These are phyloP conservation scores for Triangularia setosa DNA, from an alignment of 2,329 filamentous ascomycete genomes.

Conservation along the genomic window DNA sequence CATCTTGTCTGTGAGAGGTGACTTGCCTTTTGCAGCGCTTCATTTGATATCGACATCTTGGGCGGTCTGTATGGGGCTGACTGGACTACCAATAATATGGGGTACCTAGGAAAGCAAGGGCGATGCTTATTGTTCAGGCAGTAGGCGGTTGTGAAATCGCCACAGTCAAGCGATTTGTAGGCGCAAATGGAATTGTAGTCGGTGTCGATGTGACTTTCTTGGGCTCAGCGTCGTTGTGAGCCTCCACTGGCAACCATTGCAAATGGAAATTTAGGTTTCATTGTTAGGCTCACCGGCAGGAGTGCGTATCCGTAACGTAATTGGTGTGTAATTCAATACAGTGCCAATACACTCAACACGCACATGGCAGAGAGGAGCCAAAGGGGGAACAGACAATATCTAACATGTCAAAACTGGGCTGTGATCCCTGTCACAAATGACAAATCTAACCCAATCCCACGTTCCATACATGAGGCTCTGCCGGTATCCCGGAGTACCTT, in stretches of 20 bases:
- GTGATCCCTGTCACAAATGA: not conserved
- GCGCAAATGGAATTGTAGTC: not conserved
- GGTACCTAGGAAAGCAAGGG: not conserved
- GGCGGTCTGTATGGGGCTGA: not conserved
- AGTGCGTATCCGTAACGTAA: not conserved
- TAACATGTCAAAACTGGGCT: not conserved
- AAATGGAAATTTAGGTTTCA: not conserved
- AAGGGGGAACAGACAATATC: not conserved
- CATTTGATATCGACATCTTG: constrained; percentile 87
- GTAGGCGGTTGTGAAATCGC: not conserved
- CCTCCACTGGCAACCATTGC: not conserved
- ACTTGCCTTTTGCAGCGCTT: constrained; percentile 84
- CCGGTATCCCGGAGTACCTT: not conserved
- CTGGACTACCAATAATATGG: constrained; percentile 1
- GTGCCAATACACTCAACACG: not conserved
- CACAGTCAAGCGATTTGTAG: not conserved
- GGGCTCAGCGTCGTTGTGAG: constrained; percentile 3
- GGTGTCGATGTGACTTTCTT: not conserved
- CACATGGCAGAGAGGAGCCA: constrained; percentile 2
- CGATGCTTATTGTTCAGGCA: not conserved
- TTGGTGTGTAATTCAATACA: constrained; percentile 2
- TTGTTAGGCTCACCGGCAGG: not conserved
- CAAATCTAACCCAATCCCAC: constrained; percentile 2
- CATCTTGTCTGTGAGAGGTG: not conserved
- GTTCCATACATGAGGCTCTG: not conserved